phyloP scores from a whole-genome alignment of 352 stramenopile species.

The Pythium dissotocum region DNA sequence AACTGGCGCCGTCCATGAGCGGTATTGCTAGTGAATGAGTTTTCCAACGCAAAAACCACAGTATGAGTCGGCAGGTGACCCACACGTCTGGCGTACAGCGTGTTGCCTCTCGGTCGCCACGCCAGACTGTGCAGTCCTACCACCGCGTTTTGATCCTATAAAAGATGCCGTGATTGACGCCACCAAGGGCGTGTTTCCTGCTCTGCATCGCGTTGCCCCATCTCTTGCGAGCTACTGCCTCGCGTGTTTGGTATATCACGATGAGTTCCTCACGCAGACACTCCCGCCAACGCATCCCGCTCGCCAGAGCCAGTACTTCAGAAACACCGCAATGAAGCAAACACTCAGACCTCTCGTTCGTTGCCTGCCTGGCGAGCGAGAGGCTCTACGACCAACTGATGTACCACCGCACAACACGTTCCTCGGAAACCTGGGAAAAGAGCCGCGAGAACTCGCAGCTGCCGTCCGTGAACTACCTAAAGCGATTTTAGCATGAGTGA shows the following conservation, averaged over 20 bases:
- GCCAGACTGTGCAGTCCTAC: constrained; percentile 17
- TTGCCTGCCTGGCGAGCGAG: neutral
- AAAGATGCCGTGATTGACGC: constrained; percentile 1
- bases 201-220: constrained; percentile 4
- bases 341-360: neutral
- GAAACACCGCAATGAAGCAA: neutral
- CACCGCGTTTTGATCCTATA: neutral
- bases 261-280: neutral
- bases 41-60: too few species aligned
- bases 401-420: neutral
- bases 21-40: too few species aligned
- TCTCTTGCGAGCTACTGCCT: neutral
- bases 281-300: neutral
- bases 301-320: constrained; percentile 1
- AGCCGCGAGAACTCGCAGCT: neutral
- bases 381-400: neutral
- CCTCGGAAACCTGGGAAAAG: neutral
- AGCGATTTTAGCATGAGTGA: constrained; percentile 2
- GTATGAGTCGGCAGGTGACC: constrained; percentile 25
- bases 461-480: neutral
- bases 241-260: neutral
- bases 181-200: constrained; percentile 1
- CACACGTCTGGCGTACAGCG: constrained; percentile 25
- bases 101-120: constrained; percentile 17
- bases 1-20: constrained; percentile 21